These are phyloP conservation scores for Nicotiana noctiflora DNA, from an alignment of 257 asterid genomes.

Conservation along the genomic window DNA sequence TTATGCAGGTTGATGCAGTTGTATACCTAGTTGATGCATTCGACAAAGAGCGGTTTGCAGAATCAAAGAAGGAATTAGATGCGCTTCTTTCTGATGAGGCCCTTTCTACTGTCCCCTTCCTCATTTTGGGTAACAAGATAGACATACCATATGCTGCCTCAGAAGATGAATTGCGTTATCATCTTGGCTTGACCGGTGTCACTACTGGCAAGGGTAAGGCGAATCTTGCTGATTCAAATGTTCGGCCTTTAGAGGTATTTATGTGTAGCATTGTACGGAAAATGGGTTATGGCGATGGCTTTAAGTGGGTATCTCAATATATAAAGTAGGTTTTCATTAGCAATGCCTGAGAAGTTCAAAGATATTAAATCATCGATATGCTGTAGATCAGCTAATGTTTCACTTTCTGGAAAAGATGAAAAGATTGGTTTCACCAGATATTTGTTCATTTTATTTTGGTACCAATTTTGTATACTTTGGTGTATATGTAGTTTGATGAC, in stretches of 20 bases:
- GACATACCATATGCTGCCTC: slow-evolving; percentile 20
- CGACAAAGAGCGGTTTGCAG: slow-evolving; percentile 18
- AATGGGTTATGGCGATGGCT: slow-evolving; percentile 15
- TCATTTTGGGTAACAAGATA: slow-evolving; percentile 18
- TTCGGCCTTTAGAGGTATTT: slow-evolving; percentile 17
- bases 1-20: slow-evolving; percentile 14
- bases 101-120: slow-evolving; percentile 14
- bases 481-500: neutral
- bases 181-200: slow-evolving; percentile 14
- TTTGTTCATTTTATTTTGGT: neutral
- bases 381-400: neutral
- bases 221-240: slow-evolving; percentile 13
- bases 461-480: neutral
- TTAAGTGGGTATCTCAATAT: slow-evolving; percentile 20
- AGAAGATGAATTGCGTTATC: slow-evolving; percentile 10
- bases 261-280: slow-evolving; percentile 21
- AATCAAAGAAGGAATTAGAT: slow-evolving; percentile 14
- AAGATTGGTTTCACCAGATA: slow-evolving; percentile 4
- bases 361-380: neutral
- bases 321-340: neutral
- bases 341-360: neutral
- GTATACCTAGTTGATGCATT: slow-evolving; percentile 17
- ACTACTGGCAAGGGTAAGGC: slow-evolving; percentile 19
- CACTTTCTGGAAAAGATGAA: neutral
- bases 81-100: slow-evolving; percentile 17